A percentile compares a stretch with the other conserved stretches of the same genome.
phyloP scores from a whole-genome alignment of 305 asterid species.

The Rubia tinctorum region DNA sequence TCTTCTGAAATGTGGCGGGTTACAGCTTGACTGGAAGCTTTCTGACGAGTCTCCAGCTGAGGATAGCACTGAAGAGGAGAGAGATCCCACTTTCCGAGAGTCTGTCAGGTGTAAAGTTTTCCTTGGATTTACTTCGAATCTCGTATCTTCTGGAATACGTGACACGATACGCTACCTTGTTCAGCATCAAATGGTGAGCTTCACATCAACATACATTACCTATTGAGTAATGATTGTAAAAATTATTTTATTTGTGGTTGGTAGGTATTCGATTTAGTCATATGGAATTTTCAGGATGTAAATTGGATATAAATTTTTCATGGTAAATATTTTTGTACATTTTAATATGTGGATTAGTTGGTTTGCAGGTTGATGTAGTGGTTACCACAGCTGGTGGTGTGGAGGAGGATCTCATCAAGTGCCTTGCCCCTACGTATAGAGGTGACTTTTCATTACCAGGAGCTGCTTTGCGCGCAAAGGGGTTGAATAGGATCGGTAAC shows the following conservation, averaged over 20 bases:
- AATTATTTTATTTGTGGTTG: background rate
- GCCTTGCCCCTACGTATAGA: constrained; percentile 88
- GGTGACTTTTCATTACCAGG: constrained; percentile 91
- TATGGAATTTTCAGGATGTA: no score
- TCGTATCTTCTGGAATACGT: constrained; percentile 87
- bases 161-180: constrained; percentile 75
- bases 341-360: background rate
- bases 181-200: constrained; percentile 85
- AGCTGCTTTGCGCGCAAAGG: constrained; percentile 72
- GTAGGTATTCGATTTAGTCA: background rate
- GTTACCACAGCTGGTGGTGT: constrained; percentile 98
- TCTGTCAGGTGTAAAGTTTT: constrained; percentile 82
- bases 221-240: background rate
- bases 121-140: constrained; percentile 92
- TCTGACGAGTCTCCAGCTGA: constrained; percentile 62
- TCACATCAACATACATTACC: background rate
- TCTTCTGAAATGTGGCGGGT: constrained; percentile 25
- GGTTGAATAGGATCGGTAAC: constrained; percentile 90
- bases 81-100: constrained; percentile 47
- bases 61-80: constrained; percentile 72
- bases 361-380: constrained; percentile 80
- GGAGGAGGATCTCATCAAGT: constrained; percentile 95
- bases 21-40: constrained; percentile 97
- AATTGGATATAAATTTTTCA: background rate
- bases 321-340: background rate